Evolutionary conservation across 169 alveolate genomes (phyloP).

Genomic region (Perkinsus marinus): DNA sequence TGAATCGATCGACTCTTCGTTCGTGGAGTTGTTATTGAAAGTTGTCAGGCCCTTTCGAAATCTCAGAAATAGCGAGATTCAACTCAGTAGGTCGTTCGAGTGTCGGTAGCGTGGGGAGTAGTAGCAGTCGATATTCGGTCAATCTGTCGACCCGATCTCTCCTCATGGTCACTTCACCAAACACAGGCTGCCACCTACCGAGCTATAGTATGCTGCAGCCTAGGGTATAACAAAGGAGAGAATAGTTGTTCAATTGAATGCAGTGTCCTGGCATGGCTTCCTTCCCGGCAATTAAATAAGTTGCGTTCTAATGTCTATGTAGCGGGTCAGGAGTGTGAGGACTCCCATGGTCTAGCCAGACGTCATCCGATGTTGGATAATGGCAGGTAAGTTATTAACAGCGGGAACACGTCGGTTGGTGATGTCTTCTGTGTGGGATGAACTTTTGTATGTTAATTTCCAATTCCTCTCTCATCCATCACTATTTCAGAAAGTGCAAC

Average conservation of each 20-base stretch:
- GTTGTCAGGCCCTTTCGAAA: not conserved
- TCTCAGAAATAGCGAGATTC: not conserved
- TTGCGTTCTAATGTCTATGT: no score
- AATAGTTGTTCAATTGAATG: not conserved
- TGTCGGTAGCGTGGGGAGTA: not conserved
- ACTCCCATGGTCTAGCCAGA: no score
- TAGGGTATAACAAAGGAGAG: not conserved
- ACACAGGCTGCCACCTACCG: not conserved
- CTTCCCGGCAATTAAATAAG: no score
- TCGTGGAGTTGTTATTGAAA: not conserved
- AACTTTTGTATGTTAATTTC: no score
- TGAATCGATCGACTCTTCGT: not conserved
- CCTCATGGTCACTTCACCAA: not conserved
- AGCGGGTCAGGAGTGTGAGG: no score
- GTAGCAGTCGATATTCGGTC: not conserved
- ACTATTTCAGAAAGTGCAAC: not conserved
- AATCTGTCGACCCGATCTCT: not conserved
- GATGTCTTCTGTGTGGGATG: no score
- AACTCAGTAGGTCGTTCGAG: not conserved
- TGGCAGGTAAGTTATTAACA: no score
- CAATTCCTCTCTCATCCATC: no score
- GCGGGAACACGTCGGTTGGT: no score
- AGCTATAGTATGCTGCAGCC: not conserved
- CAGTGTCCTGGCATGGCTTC: not conserved
- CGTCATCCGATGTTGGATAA: no score